phyloP scores from a whole-genome alignment of 352 stramenopile genomes.

The Pythium brassicae region DNA sequence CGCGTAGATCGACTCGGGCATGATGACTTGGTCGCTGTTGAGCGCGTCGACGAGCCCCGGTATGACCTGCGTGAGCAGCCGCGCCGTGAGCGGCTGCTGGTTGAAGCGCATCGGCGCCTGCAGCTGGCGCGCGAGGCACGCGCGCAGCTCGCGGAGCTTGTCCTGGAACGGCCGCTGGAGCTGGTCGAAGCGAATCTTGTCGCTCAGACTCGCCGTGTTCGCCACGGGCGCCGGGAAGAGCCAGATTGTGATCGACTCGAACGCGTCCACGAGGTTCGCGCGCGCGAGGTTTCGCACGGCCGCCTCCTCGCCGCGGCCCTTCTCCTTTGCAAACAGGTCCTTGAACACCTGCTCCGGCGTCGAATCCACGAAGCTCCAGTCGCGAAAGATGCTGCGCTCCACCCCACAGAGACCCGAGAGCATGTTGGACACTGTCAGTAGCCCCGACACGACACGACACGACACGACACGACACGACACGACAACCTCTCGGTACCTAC shows the following conservation, averaged over 20 bases:
- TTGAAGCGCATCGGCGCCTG: constrained; percentile 78
- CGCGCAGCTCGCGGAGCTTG: constrained; percentile 71
- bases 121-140: constrained; percentile 62
- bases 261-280: constrained; percentile 68
- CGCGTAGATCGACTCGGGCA: constrained; percentile 87
- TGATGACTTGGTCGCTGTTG: constrained; percentile 86
- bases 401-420: constrained; percentile 1
- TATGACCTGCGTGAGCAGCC: constrained; percentile 74
- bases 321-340: constrained; percentile 81
- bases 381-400: constrained; percentile 66
- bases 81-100: constrained; percentile 61
- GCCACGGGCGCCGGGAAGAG: constrained; percentile 77
- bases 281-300: constrained; percentile 78
- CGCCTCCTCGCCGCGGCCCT: constrained; percentile 72
- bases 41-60: constrained; percentile 68
- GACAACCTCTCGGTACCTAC: constrained; percentile 34
- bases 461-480: background rate
- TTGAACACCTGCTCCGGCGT: constrained; percentile 76
- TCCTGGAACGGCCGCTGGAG: constrained; percentile 73
- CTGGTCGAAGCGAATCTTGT: constrained; percentile 85
- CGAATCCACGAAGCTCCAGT: constrained; percentile 87
- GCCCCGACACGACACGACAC: background rate
- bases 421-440: background rate
- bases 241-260: constrained; percentile 86
- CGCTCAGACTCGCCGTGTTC: constrained; percentile 70